Evolutionary conservation across 1,284 basidiomycete genomes (phyloP).

Genomic region (Trametes sp.): DNA sequence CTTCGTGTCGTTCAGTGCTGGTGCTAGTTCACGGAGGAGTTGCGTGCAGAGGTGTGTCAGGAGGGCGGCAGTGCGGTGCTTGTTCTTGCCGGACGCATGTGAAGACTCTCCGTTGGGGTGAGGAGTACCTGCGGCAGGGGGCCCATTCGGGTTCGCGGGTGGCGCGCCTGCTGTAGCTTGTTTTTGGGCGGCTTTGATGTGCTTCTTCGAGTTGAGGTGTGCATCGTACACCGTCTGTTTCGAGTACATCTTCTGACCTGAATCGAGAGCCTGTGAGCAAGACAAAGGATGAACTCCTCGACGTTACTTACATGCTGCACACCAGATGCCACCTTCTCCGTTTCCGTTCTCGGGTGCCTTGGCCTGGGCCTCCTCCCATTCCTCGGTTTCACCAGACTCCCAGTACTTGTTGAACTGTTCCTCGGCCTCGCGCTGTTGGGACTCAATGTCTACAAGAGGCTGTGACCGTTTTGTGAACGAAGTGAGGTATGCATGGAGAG

Average conservation of each 20-base stretch:
- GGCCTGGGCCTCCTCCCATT: slow-evolving; percentile 73
- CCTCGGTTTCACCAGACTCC: slow-evolving; percentile 77
- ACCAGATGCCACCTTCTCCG: slow-evolving; percentile 85
- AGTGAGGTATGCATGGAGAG: slow-evolving; percentile 84
- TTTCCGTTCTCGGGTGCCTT: slow-evolving; percentile 50
- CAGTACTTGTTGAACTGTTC: slow-evolving; percentile 82
- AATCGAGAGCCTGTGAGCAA: background rate
- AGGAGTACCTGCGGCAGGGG: slow-evolving; percentile 42
- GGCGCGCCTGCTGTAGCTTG: slow-evolving; percentile 62
- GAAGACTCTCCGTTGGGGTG: slow-evolving; percentile 35
- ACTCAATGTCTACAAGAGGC: slow-evolving; percentile 85
- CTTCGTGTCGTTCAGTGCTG: slow-evolving; percentile 87
- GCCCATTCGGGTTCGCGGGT: slow-evolving; percentile 69
- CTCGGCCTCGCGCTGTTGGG: slow-evolving; percentile 69
- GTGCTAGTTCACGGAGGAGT: slow-evolving; percentile 70
- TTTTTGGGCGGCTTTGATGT: slow-evolving; percentile 87
- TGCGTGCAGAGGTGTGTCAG: slow-evolving; percentile 76
- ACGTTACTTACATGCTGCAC: slow-evolving; percentile 85
- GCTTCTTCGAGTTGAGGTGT: slow-evolving; percentile 94
- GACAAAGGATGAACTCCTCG: background rate
- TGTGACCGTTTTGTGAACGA: slow-evolving; percentile 89
- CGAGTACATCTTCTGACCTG: slow-evolving; percentile 92
- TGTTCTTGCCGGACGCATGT: slow-evolving; percentile 57
- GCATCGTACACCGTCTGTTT: slow-evolving; percentile 99
- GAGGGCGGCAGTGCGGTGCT: slow-evolving; percentile 74